Percentiles rank a stretch among this genome's conserved stretches.
Conservation (phyloP, 1,284 basidiomycete species). For the Phaffia rhodozyma region DNA sequence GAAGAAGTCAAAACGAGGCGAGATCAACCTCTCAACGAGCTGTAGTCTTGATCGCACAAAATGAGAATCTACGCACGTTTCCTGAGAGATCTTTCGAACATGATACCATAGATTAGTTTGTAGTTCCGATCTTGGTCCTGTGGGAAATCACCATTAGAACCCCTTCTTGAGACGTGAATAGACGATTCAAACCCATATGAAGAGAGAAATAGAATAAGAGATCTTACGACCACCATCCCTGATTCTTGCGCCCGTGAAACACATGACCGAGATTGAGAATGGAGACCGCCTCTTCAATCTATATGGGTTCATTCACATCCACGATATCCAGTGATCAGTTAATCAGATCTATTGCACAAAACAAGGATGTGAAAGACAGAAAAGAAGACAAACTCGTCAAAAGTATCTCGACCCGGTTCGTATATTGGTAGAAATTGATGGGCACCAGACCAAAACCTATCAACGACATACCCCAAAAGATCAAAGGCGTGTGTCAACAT, state of each 20-base stretch:
- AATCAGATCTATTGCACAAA: no score
- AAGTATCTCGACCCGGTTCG: slow-evolving; percentile 8
- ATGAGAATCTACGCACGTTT: slow-evolving; percentile 37
- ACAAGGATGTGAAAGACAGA: background rate
- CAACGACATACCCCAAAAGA: background rate
- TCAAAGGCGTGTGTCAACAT: background rate
- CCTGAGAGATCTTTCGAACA: slow-evolving; percentile 68
- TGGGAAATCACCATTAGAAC: background rate
- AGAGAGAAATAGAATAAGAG: background rate
- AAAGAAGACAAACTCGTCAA: slow-evolving; percentile 11
- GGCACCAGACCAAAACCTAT: slow-evolving; percentile 13
- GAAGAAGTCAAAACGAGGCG: no score
- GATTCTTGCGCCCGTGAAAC: slow-evolving; percentile 76
- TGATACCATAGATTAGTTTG: slow-evolving; percentile 44
- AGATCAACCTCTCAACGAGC: no score
- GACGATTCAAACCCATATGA: no score
- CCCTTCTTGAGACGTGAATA: background rate
- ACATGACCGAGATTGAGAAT: slow-evolving; percentile 53
- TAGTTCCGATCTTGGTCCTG: slow-evolving; percentile 37
- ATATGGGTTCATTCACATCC: no score
- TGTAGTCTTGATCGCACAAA: no score
- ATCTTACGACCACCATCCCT: slow-evolving; percentile 55
- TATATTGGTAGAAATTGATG: slow-evolving; percentile 14
- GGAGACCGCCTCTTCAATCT: slow-evolving; percentile 21
- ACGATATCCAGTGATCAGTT: no score